Evolutionary conservation across 768 basidiomycete genomes (phyloP), one percentile per base, ranked within the genome.

Genomic region (Mycena metata): DNA sequence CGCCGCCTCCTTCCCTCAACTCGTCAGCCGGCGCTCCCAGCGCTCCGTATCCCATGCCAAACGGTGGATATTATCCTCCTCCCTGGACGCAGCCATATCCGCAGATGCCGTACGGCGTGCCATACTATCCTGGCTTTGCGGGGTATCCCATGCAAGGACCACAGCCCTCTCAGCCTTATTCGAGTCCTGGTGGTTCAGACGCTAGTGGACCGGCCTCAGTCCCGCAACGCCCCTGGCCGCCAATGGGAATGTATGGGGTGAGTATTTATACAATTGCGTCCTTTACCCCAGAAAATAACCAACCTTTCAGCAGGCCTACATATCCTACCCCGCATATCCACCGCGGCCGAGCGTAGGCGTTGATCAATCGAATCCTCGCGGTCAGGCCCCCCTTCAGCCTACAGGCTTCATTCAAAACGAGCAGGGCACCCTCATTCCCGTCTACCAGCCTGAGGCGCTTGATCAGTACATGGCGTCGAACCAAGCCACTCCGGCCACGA

Each of bases 351-450:
- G 71, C 36, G 67, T 76, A 13, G 82, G 72, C 36, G 67, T 76
- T 12, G 82, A 81, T 42, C 77, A 77, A 54, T 61, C 77, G 23
- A 74, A 75, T 60, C 54, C 77, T 24, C 73, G 75, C 58, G 66
- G 71, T 36, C 87, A 89, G 72, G 84, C 90, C 5, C 90, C 91
- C 19, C 79, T 91, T 13, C 80, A 85, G 49, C 88, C 91, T 1
- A 86, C 88, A 0, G 90, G 90, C 2, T 93, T 92, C 73, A 86
- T 91, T 60, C 90, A 92, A 67, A 88, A 89, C 61, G 90, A 91
- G 62, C 89, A 90, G 57, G 91, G 92, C 6, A 87, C 87, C n/a
- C 82, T 93, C 33, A 86, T 92, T 46, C 86, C 92, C 24, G 85
- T 92, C 36, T 93, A 93, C 74, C 86, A 85, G 26, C 88, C 88